A percentile compares a stretch with the other conserved stretches of the same genome.
These are phyloP conservation scores for Diversispora epigaea DNA, from an alignment of 192 early-diverging fungal species.

Conservation along the genomic window DNA sequence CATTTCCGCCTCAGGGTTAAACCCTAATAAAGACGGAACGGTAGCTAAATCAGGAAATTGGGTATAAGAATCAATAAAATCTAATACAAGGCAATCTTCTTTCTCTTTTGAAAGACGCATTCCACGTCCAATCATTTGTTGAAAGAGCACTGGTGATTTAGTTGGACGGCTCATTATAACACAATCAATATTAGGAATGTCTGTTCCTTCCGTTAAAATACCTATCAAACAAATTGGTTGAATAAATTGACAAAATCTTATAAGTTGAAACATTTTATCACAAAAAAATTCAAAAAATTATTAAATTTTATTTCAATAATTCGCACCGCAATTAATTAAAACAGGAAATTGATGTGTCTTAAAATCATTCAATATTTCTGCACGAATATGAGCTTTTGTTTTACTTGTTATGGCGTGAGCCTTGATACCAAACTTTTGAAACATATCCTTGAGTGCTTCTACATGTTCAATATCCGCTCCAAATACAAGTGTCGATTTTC, in stretches of 20 bases:
- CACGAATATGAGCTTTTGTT: constrained; percentile 55
- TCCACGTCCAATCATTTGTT: constrained; percentile 96
- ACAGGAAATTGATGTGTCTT: constrained; percentile 62
- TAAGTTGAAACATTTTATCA: no score
- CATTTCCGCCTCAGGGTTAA: constrained; percentile 58
- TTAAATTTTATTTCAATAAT: no score
- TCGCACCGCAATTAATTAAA: constrained; percentile 79
- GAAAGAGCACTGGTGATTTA: constrained; percentile 77
- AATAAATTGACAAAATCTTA: no score
- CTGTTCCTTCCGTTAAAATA: constrained; percentile 70
- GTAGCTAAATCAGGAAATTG: constrained; percentile 55
- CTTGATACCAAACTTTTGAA: constrained; percentile 52
- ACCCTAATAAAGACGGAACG: constrained; percentile 77
- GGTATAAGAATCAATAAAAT: constrained; percentile 78
- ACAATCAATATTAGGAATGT: constrained; percentile 88
- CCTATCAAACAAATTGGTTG: constrained; percentile 10
- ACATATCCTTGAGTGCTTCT: constrained; percentile 52
- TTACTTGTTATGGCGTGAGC: constrained; percentile 56
- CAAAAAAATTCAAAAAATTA: not conserved
- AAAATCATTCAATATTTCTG: constrained; percentile 63
- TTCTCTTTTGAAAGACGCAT: constrained; percentile 69
- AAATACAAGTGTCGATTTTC: constrained; percentile 81
- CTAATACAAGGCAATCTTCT: constrained; percentile 76
- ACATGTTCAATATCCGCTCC: constrained; percentile 84
- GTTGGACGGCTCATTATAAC: constrained; percentile 87